Base-by-base conservation (phyloP, 2,329 filamentous ascomycete species). In the Cercospora sp. region DNA sequence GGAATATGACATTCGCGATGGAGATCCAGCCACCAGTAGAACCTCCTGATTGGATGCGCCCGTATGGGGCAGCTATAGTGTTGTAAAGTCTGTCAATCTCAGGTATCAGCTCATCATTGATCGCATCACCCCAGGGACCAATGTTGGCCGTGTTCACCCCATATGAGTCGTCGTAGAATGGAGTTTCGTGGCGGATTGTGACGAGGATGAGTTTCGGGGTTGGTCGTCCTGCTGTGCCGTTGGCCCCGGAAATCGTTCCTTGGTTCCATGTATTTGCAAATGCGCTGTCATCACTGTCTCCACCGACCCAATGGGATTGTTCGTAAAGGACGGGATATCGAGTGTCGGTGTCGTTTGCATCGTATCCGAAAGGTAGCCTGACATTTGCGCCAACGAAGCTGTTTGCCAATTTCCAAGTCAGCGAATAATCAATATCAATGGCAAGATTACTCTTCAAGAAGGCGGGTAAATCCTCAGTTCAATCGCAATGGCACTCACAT, bases 21-120 rank as follows among this genome's bases (percentile, higher is more conserved):
- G 75, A 77, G 30, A 75, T 75, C 79, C 79, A 80, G 4, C 79
- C 79, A 7, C 79, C 79, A 0, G 79, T 80, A 0, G 75, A 78
- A 2, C 78, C 79, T 20, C 79, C 79, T 30, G 79, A 75, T 51
- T 79, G 78, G 13, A 81, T 73, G 9, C 79, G 76, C 3, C 78
- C 79, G 55, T 79, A 79, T 0, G 79, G 78, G 16, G 74, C 72
- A 7, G 72, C 70, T 39, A 81, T 79, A 0, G 77, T 80, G 66
- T 77, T 75, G 75, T 79, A 81, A 1, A 55, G 73, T 9, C 68
- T 61, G 36, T 80, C 79, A 26, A 80, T 68, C 31, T 75, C 64
- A 0, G 79, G 78, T 6, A 80, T 75, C 2, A 80, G 72, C 60
- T 80, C 79, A n/a, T 80, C 78, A 67, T 80, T 80, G 70, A 80